Evolutionary conservation across 1,284 basidiomycete genomes (phyloP).

Genomic region (Cryptococcus maquisensis): DNA sequence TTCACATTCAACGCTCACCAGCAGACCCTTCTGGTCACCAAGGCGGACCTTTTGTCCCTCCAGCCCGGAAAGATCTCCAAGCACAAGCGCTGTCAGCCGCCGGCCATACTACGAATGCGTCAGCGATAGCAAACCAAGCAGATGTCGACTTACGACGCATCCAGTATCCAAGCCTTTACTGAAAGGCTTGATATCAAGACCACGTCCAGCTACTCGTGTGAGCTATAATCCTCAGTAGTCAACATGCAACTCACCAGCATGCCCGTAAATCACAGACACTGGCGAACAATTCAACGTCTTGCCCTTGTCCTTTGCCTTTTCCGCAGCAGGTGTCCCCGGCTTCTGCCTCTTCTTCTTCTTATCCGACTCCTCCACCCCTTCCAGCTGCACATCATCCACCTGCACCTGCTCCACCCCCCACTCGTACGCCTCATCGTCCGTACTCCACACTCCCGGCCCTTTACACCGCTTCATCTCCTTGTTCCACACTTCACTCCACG

Average conservation of each 20-base stretch:
- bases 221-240: not conserved
- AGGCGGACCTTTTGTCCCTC: constrained; percentile 28
- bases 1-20: constrained; percentile 34
- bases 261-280: constrained; percentile 75
- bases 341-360: constrained; percentile 12
- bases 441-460: constrained; percentile 21
- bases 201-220: constrained; percentile 56
- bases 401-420: constrained; percentile 26
- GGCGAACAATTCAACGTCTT: constrained; percentile 58
- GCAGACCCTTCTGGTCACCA: constrained; percentile 28
- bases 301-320: not conserved
- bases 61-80: constrained; percentile 32
- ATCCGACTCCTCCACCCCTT: constrained; percentile 13
- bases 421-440: constrained; percentile 17
- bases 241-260: constrained; percentile 51
- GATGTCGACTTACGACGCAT: constrained; percentile 55
- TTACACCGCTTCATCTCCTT: constrained; percentile 62
- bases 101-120: constrained; percentile 31
- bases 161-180: constrained; percentile 75
- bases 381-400: constrained; percentile 20
- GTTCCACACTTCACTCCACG: constrained; percentile 73
- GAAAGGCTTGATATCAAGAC: constrained; percentile 72
- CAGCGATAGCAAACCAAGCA: not conserved
- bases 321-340: constrained; percentile 9
- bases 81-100: constrained; percentile 39